Conservation (phyloP, 2,329 filamentous ascomycete genomes). For the Fusarium humuli region DNA sequence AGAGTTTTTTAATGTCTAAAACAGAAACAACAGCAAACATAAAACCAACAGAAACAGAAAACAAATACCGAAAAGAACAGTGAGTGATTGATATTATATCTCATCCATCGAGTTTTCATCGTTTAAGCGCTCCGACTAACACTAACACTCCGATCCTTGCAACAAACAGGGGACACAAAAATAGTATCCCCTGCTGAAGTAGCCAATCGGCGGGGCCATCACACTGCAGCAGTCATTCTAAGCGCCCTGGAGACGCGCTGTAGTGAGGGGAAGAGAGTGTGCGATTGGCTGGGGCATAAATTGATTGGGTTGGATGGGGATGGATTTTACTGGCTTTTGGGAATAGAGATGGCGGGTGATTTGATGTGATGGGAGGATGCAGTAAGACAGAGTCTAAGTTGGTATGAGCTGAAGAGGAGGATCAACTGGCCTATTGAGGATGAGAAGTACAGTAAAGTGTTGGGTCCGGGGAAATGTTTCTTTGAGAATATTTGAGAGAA, state of each 20-base stretch:
- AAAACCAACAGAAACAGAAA: conserved; percentile 8
- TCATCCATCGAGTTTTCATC: not conserved
- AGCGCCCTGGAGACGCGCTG: conserved; percentile 41
- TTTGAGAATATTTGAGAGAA: not conserved
- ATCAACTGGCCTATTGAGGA: conserved; percentile 5
- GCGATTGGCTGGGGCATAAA: conserved; percentile 13
- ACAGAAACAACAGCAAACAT: conserved; percentile 9
- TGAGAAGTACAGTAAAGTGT: not conserved
- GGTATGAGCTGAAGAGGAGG: conserved; percentile 9
- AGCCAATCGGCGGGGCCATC: conserved; percentile 49
- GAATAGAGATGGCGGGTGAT: conserved; percentile 25
- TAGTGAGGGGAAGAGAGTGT: conserved; percentile 22
- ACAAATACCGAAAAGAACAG: not conserved
- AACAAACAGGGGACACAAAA: conserved; percentile 24
- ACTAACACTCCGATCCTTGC: not conserved
- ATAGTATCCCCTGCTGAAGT: conserved; percentile 25
- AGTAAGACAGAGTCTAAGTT: conserved; percentile 13
- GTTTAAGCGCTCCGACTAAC: conserved; percentile 41
- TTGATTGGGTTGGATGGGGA: conserved; percentile 28
- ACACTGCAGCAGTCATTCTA: conserved; percentile 47
- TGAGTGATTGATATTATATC: conserved; percentile 35
- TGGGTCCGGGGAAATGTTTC: not conserved
- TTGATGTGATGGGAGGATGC: conserved; percentile 26
- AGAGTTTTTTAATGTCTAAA: not conserved
- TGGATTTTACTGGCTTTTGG: conserved; percentile 17